Conservation (phyloP, 495 filamentous ascomycete genomes). For the Lepidopterella palustris region DNA sequence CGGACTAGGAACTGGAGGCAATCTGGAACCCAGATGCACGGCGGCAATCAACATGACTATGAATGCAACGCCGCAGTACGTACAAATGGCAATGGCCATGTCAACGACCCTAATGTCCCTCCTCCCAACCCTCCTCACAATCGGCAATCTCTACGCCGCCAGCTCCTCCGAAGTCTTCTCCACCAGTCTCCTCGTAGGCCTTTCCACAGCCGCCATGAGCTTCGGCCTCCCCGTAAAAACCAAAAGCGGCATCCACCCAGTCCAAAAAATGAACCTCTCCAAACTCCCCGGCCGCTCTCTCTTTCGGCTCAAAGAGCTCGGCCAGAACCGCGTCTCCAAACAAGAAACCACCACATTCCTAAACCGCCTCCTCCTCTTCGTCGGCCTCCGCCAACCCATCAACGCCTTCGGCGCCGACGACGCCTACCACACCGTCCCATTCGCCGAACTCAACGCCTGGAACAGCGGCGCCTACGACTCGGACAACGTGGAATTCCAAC, state of each 20-base stretch:
- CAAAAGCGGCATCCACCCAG: background rate
- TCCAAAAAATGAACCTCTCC: background rate
- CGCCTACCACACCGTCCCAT: background rate
- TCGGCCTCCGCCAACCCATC: background rate
- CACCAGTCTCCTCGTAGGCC: background rate
- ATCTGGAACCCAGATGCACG: background rate
- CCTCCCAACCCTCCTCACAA: background rate
- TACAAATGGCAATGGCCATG: background rate
- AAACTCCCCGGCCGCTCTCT: background rate
- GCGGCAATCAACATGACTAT: background rate
- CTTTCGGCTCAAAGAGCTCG: background rate
- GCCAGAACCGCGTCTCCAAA: background rate
- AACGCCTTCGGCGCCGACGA: background rate
- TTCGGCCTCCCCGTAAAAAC: background rate
- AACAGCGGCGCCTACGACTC: background rate
- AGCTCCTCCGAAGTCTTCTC: background rate
- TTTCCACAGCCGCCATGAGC: background rate
- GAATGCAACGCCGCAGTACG: background rate
- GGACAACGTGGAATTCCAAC: background rate
- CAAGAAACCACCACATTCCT: background rate
- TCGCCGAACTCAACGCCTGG: background rate
- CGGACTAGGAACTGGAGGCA: background rate
- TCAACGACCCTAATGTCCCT: background rate
- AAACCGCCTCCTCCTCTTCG: background rate
- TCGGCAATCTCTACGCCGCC: background rate